Percentiles rank a stretch among this genome's conserved stretches.
Evolutionary conservation across 1,284 basidiomycete genomes (phyloP).

Genomic region (Puccinia horiana): DNA sequence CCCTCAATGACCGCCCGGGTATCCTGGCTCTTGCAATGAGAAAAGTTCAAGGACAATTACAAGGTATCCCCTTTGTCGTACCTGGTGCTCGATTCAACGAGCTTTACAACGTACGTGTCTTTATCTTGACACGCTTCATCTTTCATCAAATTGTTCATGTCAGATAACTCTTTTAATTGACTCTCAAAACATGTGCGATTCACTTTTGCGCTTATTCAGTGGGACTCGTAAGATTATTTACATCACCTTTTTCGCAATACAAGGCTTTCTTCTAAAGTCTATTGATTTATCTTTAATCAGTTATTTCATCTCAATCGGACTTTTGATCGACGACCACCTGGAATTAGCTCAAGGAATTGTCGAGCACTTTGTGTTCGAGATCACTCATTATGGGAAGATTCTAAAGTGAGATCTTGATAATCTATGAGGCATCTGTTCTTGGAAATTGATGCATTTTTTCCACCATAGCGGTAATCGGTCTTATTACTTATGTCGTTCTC

Average conservation of each 20-base stretch:
- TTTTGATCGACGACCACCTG: slow-evolving; percentile 89
- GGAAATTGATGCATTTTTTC: not conserved
- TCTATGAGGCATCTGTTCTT: not conserved
- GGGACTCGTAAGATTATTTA: slow-evolving; percentile 53
- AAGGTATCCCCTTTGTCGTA: slow-evolving; percentile 93
- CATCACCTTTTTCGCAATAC: not conserved
- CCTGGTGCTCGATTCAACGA: slow-evolving; percentile 75
- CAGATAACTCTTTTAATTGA: not conserved
- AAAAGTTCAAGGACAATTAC: slow-evolving; percentile 75
- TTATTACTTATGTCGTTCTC: slow-evolving; percentile 85
- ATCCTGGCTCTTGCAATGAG: slow-evolving; percentile 90
- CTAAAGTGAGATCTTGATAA: slow-evolving; percentile 55
- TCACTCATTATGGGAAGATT: slow-evolving; percentile 88
- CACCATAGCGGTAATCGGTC: slow-evolving; percentile 20
- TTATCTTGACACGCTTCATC: not conserved
- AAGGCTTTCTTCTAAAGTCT: not conserved
- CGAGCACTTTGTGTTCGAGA: slow-evolving; percentile 98
- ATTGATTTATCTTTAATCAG: slow-evolving; percentile 59
- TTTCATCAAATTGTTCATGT: not conserved
- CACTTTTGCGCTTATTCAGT: slow-evolving; percentile 39
- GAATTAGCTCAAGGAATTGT: slow-evolving; percentile 95
- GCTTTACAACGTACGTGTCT: slow-evolving; percentile 50
- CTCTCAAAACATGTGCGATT: not conserved
- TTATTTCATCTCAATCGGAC: slow-evolving; percentile 89
- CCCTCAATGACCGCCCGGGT: slow-evolving; percentile 88